These are phyloP conservation scores for Monosporozyma servazzii DNA, from an alignment of 805 yeast species.

Conservation along the genomic window DNA sequence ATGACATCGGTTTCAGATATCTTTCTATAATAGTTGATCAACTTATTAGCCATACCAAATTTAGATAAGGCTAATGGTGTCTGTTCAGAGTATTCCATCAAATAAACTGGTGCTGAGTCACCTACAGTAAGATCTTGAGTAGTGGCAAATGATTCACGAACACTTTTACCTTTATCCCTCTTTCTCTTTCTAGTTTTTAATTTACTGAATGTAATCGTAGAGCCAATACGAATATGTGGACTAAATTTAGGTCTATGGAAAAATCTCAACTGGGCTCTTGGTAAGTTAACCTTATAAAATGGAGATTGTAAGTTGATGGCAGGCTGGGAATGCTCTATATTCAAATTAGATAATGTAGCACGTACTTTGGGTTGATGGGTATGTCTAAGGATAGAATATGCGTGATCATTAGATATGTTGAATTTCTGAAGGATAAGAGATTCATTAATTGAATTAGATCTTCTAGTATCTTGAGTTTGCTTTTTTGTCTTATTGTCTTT, in stretches of 20 bases:
- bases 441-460: slow-evolving; percentile 40
- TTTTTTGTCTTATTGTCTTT: neutral
- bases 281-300: slow-evolving; percentile 69
- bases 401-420: slow-evolving; percentile 81
- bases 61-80: slow-evolving; percentile 72
- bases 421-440: slow-evolving; percentile 50
- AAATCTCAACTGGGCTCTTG: slow-evolving; percentile 58
- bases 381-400: slow-evolving; percentile 71
- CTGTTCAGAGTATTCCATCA: slow-evolving; percentile 88
- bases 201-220: slow-evolving; percentile 65
- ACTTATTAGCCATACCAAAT: slow-evolving; percentile 92
- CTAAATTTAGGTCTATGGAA: slow-evolving; percentile 73
- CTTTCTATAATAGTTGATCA: slow-evolving; percentile 88
- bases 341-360: slow-evolving; percentile 82
- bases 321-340: slow-evolving; percentile 85
- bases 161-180: slow-evolving; percentile 77
- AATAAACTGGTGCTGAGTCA: slow-evolving; percentile 68
- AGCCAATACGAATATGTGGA: slow-evolving; percentile 58
- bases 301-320: slow-evolving; percentile 85
- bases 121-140: slow-evolving; percentile 74
- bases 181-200: slow-evolving; percentile 73
- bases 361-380: slow-evolving; percentile 88
- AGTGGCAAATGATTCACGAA: slow-evolving; percentile 59
- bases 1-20: slow-evolving; percentile 68
- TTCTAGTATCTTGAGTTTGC: slow-evolving; percentile 1